Evolutionary conservation across 257 asterid species (phyloP), one percentile per base, ranked within the genome.

Genomic region (Solanum sparsipilum): DNA sequence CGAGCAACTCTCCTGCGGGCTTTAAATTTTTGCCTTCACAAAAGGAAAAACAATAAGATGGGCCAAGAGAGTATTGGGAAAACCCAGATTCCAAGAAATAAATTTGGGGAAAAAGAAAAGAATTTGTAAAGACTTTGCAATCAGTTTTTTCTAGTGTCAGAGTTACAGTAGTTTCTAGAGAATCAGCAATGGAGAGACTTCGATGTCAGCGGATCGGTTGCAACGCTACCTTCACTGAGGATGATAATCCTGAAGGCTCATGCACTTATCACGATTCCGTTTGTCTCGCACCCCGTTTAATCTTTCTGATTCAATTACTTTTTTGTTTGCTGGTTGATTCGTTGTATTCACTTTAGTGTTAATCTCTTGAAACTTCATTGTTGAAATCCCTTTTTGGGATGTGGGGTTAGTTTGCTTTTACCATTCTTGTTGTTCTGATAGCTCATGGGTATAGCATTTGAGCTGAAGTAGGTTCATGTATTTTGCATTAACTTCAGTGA

Each of bases 121-220:
- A 1, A 31, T 31, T 31, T 71, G 39, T 29, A 4, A 71, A 3
- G 78, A 16, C n/a, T 73, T 73, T 4, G 27, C 44, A 9, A 73
- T 73, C 46, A 35, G 48, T 2, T 75, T 75, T 75, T 75, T 36
- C 15, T 10, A 75, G 46, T 75, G 32, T 5, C 18, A 36, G 27
- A 35, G 52, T 20, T 2, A 5, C 13, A 6, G 85, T 44, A 81
- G 39, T 46, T 81, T 81, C 85, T 46, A 67, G 87, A 65, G 81
- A 36, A 36, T 63, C 27, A 31, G 31, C 72, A 75, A 96, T 96
- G 98, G 96, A 89, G 94, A 96, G 92, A 91, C 90, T 96, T 90
- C 96, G 93, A 52, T 96, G 98, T 93, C 95, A 94, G 94, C 93
- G 98, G 91, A 94, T 94, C 90, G 95, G 98, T 32, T 96, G 98